Base-by-base conservation (phyloP, 176 grass and related monocot genomes). In the Aegilops longissima region DNA sequence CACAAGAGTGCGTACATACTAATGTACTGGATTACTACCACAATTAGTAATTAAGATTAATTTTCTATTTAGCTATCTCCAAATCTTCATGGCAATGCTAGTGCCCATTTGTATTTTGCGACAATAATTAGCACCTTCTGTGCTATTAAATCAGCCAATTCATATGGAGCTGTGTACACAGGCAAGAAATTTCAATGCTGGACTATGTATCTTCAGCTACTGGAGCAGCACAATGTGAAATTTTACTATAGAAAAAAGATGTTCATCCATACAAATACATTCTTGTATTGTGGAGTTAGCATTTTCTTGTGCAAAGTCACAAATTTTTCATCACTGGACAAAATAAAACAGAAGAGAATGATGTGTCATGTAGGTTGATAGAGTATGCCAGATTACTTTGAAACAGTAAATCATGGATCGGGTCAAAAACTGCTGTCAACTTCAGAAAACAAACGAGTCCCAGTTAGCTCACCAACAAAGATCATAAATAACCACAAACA, bases 401-500 rank as follows among this genome's bases (percentile, higher is more conserved):
- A 58, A 77, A 54, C 45, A 56, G 47, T 77, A 56, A 49, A 56
- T 21, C 16, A 77, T 11, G 9, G 27, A 77, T 77, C 27, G 3
- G 31, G 74, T 56, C 27, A 77, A 77, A 76, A 77, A 77, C 45
- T 33, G 56, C 73, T 30, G 24, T 56, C 51, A 51, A 29, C 16
- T 54, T 56, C 16, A 33, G 27, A 76, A 27, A 45, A 76, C 10
- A 56, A 76, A 77, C 9, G 7, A 56, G 45, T 77, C 20, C 16
- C 27, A 31, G 16, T 56, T 56, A 77, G 74, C 74, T 21, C 29
- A 31, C 13, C 59, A 9, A 59, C 20, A 58, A 77, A 77, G 31
- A 34, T 82, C 61, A 59, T 51, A 78, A 62, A 83, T 36, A 69
- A n/a, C 40, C 34, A 87, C 73, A 86, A 86, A 42, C 24, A 6